Evolutionary conservation across 805 yeast genomes (phyloP), one percentile per base, ranked within the genome.

Genomic region (Cyberlindnera saturnus): DNA sequence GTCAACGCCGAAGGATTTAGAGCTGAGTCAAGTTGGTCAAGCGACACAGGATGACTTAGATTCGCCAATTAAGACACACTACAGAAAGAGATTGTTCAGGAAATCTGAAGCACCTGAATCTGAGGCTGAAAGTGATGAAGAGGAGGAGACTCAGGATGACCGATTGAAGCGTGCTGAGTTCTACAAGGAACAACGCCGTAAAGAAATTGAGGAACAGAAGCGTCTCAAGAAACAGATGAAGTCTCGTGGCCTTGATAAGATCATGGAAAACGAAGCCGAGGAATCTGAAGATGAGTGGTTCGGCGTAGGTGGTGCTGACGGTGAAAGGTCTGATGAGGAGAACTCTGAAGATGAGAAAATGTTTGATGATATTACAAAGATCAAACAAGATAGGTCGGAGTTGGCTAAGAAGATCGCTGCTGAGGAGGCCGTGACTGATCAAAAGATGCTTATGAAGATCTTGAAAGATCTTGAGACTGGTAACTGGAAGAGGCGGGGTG

Each of bases 211-310:
- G 16, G 51, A 53, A 32, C 46, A 52, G 37, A 52, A 44, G 32
- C 53, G 60, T 40, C 63, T 75, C 40, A 73, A 65, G 44, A 53
- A 65, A 48, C 85, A 79, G 47, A 62, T 82, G 68, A 83, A 75
- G 48, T 65, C 73, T 26, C 70, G 65, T 44, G 90, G 90, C 3
- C 51, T 80, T 16, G 71, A 71, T 41, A 69, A 75, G 20, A 73
- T 86, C 42, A 69, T 86, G 59, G 91, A 86, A 54, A 81, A 83
- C 39, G 93, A 86, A 66, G 95, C 95, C 36, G 89, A 77, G 52
- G 95, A 86, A 65, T 84, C 93, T 32, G 95, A 86, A 47, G 95
- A 86, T 68, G 95, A 86, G 66, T 86, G 88, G 86, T 75, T 75
- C 39, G 95, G 93, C 4, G 54, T 83, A 39, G 93, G 91, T 50